These are phyloP conservation scores for Apiotrichum montevideense DNA, from an alignment of 1,284 basidiomycete species.

Conservation along the genomic window DNA sequence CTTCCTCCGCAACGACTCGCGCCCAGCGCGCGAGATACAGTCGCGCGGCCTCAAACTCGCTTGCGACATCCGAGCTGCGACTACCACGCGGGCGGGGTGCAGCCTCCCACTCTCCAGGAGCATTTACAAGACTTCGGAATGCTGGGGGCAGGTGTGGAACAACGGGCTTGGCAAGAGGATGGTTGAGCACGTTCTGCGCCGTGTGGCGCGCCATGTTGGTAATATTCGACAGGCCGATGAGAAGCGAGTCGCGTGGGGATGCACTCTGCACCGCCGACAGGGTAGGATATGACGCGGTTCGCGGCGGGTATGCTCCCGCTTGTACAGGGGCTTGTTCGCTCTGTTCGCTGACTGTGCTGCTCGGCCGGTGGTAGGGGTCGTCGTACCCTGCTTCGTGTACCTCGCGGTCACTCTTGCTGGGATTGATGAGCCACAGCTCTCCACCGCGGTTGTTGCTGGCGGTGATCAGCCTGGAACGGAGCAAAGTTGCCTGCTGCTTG, in stretches of 20 bases:
- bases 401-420: conserved; percentile 80
- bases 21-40: conserved; percentile 98
- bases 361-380: conserved; percentile 8
- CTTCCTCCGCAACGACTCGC: conserved; percentile 83
- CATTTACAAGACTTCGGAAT: conserved; percentile 77
- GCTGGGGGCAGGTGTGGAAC: conserved; percentile 89
- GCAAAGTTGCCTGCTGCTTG: conserved; percentile 65
- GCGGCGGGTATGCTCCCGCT: conserved; percentile 47
- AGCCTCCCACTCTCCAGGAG: conserved; percentile 58
- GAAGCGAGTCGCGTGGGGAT: conserved; percentile 39
- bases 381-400: conserved; percentile 55
- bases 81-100: conserved; percentile 53
- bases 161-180: conserved; percentile 88
- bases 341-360: conserved; percentile 5
- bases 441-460: conserved; percentile 30
- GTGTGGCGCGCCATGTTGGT: conserved; percentile 81
- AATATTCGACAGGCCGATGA: conserved; percentile 81
- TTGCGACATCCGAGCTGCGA: conserved; percentile 41
- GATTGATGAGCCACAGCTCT: conserved; percentile 83
- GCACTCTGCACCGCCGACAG: conserved; percentile 18
- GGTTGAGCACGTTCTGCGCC: conserved; percentile 84
- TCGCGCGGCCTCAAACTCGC: conserved; percentile 89
- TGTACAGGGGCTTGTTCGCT: not conserved
- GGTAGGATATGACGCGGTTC: conserved; percentile 43
- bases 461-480: conserved; percentile 55